Evolutionary conservation across 1,284 basidiomycete genomes (phyloP).

Genomic region (Ustilago cynodontis): DNA sequence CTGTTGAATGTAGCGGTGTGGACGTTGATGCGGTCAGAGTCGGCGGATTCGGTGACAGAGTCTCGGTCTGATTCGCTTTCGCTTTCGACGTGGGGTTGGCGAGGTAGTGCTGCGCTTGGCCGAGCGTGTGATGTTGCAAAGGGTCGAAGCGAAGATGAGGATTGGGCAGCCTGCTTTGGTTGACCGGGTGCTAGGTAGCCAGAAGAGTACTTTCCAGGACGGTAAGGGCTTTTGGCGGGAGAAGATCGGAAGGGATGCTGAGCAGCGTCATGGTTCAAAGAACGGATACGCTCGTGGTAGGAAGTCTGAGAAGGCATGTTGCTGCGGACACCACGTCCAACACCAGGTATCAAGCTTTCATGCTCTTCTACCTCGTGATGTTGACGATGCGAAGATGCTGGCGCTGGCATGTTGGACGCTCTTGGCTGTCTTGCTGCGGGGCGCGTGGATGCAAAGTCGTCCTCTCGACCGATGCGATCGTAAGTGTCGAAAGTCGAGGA

Average conservation of each 20-base stretch:
- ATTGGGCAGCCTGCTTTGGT: constrained; percentile 8
- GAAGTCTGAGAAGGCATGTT: constrained; percentile 25
- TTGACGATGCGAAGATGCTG: constrained; percentile 7
- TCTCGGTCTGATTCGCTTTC: constrained; percentile 44
- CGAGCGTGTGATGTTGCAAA: constrained; percentile 14
- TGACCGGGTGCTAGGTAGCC: constrained; percentile 1
- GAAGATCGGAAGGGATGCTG: constrained; percentile 32
- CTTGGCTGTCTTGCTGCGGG: constrained; percentile 15
- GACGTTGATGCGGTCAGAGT: constrained; percentile 31
- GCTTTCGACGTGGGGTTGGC: constrained; percentile 41
- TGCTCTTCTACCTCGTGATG: constrained; percentile 25
- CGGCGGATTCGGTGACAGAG: constrained; percentile 42
- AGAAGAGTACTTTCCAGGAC: constrained; percentile 34
- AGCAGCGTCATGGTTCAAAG: constrained; percentile 24
- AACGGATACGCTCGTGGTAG: constrained; percentile 32
- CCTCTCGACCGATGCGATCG: constrained; percentile 50
- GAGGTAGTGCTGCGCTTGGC: constrained; percentile 12
- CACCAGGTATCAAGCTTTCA: constrained; percentile 56
- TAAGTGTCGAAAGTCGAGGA: constrained; percentile 50
- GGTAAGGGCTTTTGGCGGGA: constrained; percentile 36
- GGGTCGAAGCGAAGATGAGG: constrained; percentile 8
- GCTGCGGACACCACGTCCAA: constrained; percentile 47
- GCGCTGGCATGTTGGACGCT: constrained; percentile 7
- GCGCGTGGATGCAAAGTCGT: constrained; percentile 24
- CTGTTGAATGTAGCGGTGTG: constrained; percentile 37